phyloP scores from a whole-genome alignment of 1,284 basidiomycete genomes.

The Apiotrichum sp. region DNA sequence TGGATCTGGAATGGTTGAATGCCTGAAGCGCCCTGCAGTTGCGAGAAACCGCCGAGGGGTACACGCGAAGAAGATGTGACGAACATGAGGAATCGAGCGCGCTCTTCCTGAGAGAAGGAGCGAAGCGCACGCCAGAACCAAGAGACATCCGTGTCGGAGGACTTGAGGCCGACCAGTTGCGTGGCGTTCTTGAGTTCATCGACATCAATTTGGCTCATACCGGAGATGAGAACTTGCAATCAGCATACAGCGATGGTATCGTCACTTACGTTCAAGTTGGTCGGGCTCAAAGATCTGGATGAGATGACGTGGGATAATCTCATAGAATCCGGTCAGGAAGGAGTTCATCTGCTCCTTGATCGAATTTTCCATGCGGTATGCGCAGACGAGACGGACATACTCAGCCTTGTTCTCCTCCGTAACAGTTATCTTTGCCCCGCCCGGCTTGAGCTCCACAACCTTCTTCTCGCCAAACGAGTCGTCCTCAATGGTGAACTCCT shows the following conservation, averaged over 20 bases:
- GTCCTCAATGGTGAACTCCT: constrained; percentile 49
- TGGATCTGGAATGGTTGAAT: constrained; percentile 96
- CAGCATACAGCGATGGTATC: constrained; percentile 28
- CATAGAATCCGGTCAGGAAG: constrained; percentile 87
- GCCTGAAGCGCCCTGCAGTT: constrained; percentile 89
- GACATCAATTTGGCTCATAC: constrained; percentile 96
- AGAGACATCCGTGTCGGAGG: constrained; percentile 81
- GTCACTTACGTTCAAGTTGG: constrained; percentile 69
- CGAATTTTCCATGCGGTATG: constrained; percentile 87
- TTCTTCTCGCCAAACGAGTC: constrained; percentile 80
- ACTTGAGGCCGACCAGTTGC: constrained; percentile 46
- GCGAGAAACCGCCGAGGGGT: constrained; percentile 85
- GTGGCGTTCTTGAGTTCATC: constrained; percentile 91
- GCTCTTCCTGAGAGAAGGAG: constrained; percentile 93
- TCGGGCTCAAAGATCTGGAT: constrained; percentile 81
- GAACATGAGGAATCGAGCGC: constrained; percentile 93
- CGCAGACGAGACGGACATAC: constrained; percentile 73
- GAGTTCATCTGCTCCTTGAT: constrained; percentile 96
- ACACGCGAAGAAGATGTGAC: constrained; percentile 89
- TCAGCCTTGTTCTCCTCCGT: constrained; percentile 95
- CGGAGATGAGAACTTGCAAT: constrained; percentile 72
- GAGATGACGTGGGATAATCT: constrained; percentile 50
- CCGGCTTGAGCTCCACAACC: constrained; percentile 76
- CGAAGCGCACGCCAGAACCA: constrained; percentile 99
- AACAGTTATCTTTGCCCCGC: constrained; percentile 72